Conservation (phyloP, 164 flowering plant genomes). For the Piper longum region DNA sequence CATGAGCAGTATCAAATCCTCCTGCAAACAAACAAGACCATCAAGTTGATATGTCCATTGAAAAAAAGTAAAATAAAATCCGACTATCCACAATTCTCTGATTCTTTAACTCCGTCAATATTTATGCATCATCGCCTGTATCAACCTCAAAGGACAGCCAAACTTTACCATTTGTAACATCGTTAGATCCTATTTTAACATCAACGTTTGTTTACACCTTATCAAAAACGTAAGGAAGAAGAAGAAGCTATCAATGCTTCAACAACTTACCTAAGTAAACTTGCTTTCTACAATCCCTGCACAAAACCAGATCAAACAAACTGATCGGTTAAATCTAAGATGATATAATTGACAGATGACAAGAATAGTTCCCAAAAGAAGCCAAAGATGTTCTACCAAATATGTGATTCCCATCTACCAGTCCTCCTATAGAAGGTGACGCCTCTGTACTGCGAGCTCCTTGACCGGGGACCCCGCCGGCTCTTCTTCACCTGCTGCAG, state of each 20-base stretch:
- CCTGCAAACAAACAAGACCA: constrained; percentile 19
- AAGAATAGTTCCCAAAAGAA: background rate
- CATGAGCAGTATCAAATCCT: constrained; percentile 81
- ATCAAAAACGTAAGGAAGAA: background rate
- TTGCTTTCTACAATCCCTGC: constrained; percentile 85
- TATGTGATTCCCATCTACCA: constrained; percentile 93
- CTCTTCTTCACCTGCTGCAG: constrained; percentile 55
- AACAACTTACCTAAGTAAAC: constrained; percentile 56
- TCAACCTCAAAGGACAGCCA: background rate
- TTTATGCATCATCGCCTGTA: no score
- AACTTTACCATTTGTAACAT: background rate
- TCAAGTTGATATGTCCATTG: no score
- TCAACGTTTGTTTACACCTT: background rate
- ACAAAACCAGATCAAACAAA: background rate
- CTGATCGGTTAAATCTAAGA: background rate
- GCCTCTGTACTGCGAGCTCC: constrained; percentile 88
- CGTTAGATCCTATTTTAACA: background rate
- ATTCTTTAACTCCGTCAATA: no score
- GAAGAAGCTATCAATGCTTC: background rate
- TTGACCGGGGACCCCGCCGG: constrained; percentile 85
- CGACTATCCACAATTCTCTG: no score
- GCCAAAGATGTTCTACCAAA: constrained; percentile 27
- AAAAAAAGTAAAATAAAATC: no score
- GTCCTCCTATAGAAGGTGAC: constrained; percentile 90
- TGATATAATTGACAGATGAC: background rate